Percentiles rank a stretch among this genome's conserved stretches.
Evolutionary conservation across 345 rosid genomes (phyloP).

Genomic region (Laguncularia racemosa): DNA sequence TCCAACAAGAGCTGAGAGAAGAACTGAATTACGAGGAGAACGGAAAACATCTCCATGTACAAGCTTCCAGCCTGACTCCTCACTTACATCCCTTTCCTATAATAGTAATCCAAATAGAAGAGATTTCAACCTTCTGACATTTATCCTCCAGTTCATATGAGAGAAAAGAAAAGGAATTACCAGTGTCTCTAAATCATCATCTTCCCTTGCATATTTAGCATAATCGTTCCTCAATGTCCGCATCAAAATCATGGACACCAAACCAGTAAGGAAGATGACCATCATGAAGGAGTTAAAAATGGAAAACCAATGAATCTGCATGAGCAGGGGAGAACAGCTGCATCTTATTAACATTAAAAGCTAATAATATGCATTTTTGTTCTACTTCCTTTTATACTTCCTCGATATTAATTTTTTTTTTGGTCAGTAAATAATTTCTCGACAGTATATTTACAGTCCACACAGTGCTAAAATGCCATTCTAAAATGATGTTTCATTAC

Average conservation of each 20-base stretch:
- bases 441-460: no score
- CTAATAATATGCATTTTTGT: no score
- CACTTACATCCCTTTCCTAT: conserved; percentile 95
- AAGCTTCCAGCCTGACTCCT: conserved; percentile 98
- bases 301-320: conserved; percentile 96
- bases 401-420: no score
- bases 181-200: conserved; percentile 92
- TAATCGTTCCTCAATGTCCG: conserved; percentile 92
- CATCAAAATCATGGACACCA: conserved; percentile 97
- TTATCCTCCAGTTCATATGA: conserved; percentile 3
- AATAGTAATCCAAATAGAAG: conserved; percentile 2
- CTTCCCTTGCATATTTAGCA: conserved; percentile 94
- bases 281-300: conserved; percentile 96
- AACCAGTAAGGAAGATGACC: conserved; percentile 95
- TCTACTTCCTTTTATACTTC: no score
- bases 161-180: conserved; percentile 29
- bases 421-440: no score
- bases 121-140: not conserved
- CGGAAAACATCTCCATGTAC: conserved; percentile 98
- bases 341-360: no score
- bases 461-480: no score
- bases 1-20: conserved; percentile 90
- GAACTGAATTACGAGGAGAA: conserved; percentile 51
- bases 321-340: no score
- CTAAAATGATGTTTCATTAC: no score